These are phyloP conservation scores for Dendrothele bispora DNA, from an alignment of 768 basidiomycete species.

Conservation along the genomic window DNA sequence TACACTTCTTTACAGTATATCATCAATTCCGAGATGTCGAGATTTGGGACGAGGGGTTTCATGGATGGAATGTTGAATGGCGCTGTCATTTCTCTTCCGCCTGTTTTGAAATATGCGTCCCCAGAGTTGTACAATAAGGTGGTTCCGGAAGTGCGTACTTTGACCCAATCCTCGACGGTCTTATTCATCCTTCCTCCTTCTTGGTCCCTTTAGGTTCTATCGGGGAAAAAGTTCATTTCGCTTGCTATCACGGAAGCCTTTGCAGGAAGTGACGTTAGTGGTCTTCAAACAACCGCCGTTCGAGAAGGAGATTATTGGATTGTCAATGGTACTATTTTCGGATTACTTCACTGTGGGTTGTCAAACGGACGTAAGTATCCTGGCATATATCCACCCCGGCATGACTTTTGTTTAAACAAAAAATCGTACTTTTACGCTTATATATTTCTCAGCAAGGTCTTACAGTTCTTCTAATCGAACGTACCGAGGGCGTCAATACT, in stretches of 20 bases:
- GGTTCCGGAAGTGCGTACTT: too few species aligned
- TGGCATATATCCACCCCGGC: too few species aligned
- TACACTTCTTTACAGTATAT: conserved; percentile 41
- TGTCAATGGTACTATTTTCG: conserved; percentile 66
- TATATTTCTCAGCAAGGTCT: conserved; percentile 53
- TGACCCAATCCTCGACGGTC: too few species aligned
- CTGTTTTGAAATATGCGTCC: too few species aligned
- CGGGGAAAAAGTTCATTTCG: conserved; percentile 81
- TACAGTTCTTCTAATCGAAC: conserved; percentile 77
- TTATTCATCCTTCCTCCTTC: too few species aligned
- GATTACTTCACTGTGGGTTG: conserved; percentile 77
- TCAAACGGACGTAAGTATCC: conserved; percentile 61
- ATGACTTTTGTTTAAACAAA: too few species aligned
- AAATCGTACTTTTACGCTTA: conserved; percentile 7
- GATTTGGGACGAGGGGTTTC: conserved; percentile 74
- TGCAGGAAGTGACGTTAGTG: conserved; percentile 83
- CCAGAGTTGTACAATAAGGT: too few species aligned
- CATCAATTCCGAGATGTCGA: conserved; percentile 65
- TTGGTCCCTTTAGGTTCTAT: conserved; percentile 67
- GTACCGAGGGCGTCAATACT: conserved; percentile 66
- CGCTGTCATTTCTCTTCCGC: too few species aligned
- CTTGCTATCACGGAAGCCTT: conserved; percentile 89
- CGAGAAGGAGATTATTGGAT: conserved; percentile 87
- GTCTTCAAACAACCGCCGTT: conserved; percentile 73
- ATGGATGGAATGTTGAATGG: conserved; percentile 74